These are phyloP conservation scores for Eleusine indica DNA, from an alignment of 176 grass and related monocot genomes.

Conservation along the genomic window DNA sequence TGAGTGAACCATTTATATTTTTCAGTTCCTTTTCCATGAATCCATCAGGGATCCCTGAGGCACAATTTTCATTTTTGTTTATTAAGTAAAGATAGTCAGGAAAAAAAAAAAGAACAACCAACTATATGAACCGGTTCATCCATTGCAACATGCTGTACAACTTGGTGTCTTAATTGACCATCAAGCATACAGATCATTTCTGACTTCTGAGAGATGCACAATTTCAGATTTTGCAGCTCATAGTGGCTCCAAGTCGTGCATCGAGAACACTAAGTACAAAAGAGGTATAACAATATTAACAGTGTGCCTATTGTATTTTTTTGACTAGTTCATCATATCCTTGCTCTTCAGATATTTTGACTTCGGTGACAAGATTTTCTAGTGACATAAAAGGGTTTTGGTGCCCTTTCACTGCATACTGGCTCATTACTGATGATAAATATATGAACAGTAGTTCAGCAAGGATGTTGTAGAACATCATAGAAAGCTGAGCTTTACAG, in stretches of 20 bases:
- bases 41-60: not conserved
- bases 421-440: not conserved
- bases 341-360: not conserved
- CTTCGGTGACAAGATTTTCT: not conserved
- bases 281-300: conserved; percentile 57
- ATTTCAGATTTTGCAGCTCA: conserved; percentile 79
- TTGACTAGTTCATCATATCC: not conserved
- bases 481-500: not conserved
- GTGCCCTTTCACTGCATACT: not conserved
- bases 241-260: conserved; percentile 61
- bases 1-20: not conserved
- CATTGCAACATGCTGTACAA: not conserved
- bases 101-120: not conserved
- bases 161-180: not conserved
- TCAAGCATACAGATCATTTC: conserved; percentile 2
- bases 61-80: not conserved
- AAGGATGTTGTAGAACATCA: not conserved
- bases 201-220: conserved; percentile 26
- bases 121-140: not conserved
- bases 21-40: not conserved
- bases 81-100: not conserved
- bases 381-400: not conserved
- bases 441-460: not conserved
- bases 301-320: not conserved
- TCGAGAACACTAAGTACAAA: conserved; percentile 77